Evolutionary conservation across 202 grass and related monocot species (phyloP).

Genomic region (Miscanthus sacchariflorus): DNA sequence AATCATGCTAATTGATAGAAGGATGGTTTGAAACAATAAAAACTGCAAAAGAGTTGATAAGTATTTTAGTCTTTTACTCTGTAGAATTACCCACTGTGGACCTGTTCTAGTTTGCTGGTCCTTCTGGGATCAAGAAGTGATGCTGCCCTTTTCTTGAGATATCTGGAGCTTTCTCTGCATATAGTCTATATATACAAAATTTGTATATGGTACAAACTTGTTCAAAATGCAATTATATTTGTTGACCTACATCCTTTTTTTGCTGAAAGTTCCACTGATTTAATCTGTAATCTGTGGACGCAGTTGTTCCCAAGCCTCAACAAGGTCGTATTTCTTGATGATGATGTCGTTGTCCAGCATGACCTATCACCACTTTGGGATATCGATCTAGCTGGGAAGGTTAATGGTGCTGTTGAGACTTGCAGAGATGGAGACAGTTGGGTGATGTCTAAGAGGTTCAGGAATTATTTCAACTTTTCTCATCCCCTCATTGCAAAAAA

Average conservation of each 20-base stretch:
- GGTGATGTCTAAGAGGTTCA: conserved; percentile 96
- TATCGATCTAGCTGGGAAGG: conserved; percentile 85
- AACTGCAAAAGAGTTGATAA: background rate
- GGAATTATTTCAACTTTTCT: conserved; percentile 97
- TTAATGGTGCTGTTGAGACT: conserved; percentile 96
- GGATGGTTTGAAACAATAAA: conserved; percentile 19
- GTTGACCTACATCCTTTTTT: conserved; percentile 22
- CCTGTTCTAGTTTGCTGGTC: conserved; percentile 14
- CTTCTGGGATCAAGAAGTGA: background rate
- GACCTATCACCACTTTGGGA: conserved; percentile 85
- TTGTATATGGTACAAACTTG: background rate
- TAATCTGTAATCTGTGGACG: conserved; percentile 43
- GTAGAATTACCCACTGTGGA: conserved; percentile 19
- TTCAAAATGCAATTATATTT: conserved; percentile 18
- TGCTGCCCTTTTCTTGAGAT: conserved; percentile 10
- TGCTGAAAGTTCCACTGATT: conserved; percentile 32
- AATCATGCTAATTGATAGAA: conserved; percentile 20
- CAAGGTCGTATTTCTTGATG: conserved; percentile 96
- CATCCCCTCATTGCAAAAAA: conserved; percentile 78
- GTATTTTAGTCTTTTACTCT: conserved; percentile 1
- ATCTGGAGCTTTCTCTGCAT: conserved; percentile 9
- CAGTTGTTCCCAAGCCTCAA: conserved; percentile 95
- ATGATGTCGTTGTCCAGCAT: conserved; percentile 85
- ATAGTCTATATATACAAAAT: background rate
- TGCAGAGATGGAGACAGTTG: conserved; percentile 84